Base-by-base conservation (phyloP, 2,329 filamentous ascomycete species). In the Penicillium capsulatum region DNA sequence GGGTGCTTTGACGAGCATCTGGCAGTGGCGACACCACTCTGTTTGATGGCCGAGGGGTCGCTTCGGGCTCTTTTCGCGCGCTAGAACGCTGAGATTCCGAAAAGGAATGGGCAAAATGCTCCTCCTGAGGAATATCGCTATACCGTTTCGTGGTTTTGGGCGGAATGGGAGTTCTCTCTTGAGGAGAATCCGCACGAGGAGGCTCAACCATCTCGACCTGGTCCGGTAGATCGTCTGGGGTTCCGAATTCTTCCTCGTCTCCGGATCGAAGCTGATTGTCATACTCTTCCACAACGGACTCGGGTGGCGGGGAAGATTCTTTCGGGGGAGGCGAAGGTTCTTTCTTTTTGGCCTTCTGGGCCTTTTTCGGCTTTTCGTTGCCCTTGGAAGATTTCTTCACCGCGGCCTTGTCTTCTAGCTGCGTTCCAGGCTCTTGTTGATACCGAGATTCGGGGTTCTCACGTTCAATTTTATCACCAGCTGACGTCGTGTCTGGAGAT, bases 1-100 rank as follows among this genome's bases (percentile, higher is more conserved):
- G 81, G 0, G 79, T 76, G 9, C 50, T 54, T 40, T 58, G 55
- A 17, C 57, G 77, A 62, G 45, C 38, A 20, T 51, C 47, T 7
- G 57, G 53, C 7, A 57, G 48, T 15, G 60, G 58, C n/a, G 59
- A 63, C 16, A 59, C 45, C 8, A 45, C 31, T 38, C 40, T 39
- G 43, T 39, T 44, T 17, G 44, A 34, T 17, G 37, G 27, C 22
- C 38, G 36, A 34, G 40, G 38, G 15, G 17, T 27, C 28, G 33
- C 32, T n/a, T 28, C 48, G 40, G 45, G 22, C 13, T 45, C 27
- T 10, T 47, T 43, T 7, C 33, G 32, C 9, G 19, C 9, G 32
- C 40, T 44, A 10, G 51, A 55, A 9, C 15, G 28, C 19, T 57
- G 56, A 3, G 58, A 56, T 36, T 58, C 53, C 8, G 46, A 49